Base-by-base conservation (phyloP, 202 grass and related monocot species). In the Carex sylvatica region DNA sequence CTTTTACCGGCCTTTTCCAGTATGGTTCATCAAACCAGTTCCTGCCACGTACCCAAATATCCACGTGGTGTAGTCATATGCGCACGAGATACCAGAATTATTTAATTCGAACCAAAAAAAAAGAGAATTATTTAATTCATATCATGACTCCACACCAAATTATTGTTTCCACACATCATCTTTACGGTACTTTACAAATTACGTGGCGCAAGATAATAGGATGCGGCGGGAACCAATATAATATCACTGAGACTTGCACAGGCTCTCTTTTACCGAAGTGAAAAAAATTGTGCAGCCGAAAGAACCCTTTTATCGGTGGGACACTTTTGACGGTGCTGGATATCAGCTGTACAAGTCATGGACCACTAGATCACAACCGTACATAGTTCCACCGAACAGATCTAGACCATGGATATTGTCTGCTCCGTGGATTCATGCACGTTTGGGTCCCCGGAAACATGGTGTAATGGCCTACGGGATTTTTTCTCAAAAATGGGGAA, bases 11-110 rank as follows among this genome's bases (percentile, higher is more conserved):
- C 16, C 36, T 42, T 46, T 70, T 70, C 67, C 36, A 70, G 8
- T 44, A 3, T 12, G 2, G 36, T 38, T 79, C 16, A 79, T 36
- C 55, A 59, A 79, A 79, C 52, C n/a, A 38, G 13, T 3, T 31
- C 13, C 16, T 40, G 28, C 76, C 76, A 79, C 55, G 76, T 79
- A 60, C 53, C 31, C 76, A 38, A 79, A 62, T 79, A 40, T 28
- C 47, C 13, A 79, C 76, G 76, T 79, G 76, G 52, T 79, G 16
- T 36, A 24, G 4, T 52, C 73, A 77, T 77, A 30, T 1, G 4
- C 22, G 73, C 73, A 77, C 47, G 73, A 30, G 49, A 77, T 31
- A 16, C 11, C 11, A 5, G 40, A 11, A 60, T 24, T 56, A 60
- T 60, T 78, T 55, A 35, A 66, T 33, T 35, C 65, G 26, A 26